Evolutionary conservation across 2,329 filamentous ascomycete species (phyloP).

Genomic region (Cladosporium sphaerospermum): DNA sequence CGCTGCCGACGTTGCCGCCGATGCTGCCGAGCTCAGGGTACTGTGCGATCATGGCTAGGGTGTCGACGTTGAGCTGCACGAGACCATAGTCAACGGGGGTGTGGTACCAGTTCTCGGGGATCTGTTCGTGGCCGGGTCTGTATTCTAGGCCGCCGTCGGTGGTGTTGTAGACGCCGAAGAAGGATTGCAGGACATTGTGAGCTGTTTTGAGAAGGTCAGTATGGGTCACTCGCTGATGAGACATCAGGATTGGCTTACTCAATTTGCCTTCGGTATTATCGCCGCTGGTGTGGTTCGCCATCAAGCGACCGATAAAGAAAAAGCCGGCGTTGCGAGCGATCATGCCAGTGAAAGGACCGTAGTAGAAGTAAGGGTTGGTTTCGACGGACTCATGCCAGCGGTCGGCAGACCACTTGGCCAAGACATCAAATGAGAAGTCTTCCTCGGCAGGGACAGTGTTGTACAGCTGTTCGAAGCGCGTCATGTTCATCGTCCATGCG

Average conservation of each 20-base stretch:
- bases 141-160: conserved; percentile 22
- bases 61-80: conserved; percentile 5
- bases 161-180: conserved; percentile 26
- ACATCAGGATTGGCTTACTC: conserved; percentile 19
- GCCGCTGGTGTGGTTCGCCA: conserved; percentile 27
- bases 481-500: conserved; percentile 47
- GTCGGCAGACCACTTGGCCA: conserved; percentile 24
- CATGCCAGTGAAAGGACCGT: conserved; percentile 25
- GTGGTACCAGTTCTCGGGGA: conserved; percentile 13
- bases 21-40: conserved; percentile 10
- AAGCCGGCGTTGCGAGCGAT: conserved; percentile 21
- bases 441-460: conserved; percentile 16
- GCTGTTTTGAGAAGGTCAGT: conserved; percentile 22
- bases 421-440: conserved; percentile 25
- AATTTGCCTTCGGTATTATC: conserved; percentile 26
- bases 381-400: conserved; percentile 21
- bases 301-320: conserved; percentile 20
- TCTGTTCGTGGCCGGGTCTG: conserved; percentile 14
- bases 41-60: conserved; percentile 1
- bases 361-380: conserved; percentile 28
- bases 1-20: conserved; percentile 20
- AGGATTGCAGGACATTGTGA: conserved; percentile 27
- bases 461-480: conserved; percentile 46
- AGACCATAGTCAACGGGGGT: conserved; percentile 10
- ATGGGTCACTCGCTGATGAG: neutral